Evolutionary conservation across 768 basidiomycete genomes (phyloP).

Genomic region (Roridomyces roridus): DNA sequence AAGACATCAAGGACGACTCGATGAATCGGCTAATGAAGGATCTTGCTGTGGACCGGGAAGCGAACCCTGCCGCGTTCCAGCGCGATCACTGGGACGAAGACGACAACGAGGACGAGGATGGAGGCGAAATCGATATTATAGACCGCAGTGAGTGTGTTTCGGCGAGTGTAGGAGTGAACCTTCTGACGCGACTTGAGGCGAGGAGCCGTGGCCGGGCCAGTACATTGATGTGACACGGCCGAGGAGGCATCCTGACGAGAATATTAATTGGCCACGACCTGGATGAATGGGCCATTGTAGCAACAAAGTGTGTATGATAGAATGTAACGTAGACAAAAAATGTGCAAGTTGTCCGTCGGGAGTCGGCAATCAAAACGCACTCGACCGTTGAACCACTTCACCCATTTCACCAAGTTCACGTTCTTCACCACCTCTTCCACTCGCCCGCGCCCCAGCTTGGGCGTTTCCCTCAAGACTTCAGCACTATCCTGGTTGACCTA

Average conservation of each 20-base stretch:
- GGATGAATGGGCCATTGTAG: conserved; percentile 37
- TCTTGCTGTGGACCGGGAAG: conserved; percentile 72
- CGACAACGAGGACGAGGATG: conserved; percentile 62
- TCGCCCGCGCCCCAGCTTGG: neutral
- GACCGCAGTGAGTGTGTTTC: conserved; percentile 67
- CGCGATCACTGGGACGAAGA: conserved; percentile 71
- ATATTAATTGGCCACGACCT: conserved; percentile 77
- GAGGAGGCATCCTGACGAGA: conserved; percentile 58
- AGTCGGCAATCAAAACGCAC: no score
- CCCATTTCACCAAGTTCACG: neutral
- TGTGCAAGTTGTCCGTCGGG: no score
- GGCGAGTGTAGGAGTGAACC: neutral
- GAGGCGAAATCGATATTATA: conserved; percentile 62
- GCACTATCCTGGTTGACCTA: neutral
- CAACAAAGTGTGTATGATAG: neutral
- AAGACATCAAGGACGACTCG: conserved; percentile 75
- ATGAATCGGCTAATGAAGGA: conserved; percentile 81
- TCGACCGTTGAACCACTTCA: no score
- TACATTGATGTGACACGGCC: conserved; percentile 77
- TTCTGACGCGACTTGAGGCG: conserved; percentile 47
- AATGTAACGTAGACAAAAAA: neutral
- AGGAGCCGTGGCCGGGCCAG: conserved; percentile 73
- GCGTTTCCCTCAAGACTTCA: neutral
- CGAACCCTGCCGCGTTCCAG: conserved; percentile 61
- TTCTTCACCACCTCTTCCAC: neutral